phyloP scores from a whole-genome alignment of 2,329 filamentous ascomycete species.

The Talaromyces sp. region DNA sequence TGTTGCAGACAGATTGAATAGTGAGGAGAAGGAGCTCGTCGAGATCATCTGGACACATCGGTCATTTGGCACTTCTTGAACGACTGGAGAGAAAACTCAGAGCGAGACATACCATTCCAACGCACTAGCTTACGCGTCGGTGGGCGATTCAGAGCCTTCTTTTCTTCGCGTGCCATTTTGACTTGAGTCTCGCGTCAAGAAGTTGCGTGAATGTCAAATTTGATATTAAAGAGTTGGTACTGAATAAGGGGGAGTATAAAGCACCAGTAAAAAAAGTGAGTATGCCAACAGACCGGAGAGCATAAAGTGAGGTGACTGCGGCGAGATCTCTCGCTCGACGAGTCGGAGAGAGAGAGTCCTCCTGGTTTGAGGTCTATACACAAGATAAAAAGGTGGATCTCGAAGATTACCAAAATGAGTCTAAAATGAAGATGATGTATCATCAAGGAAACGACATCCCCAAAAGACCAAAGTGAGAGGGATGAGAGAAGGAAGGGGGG shows the following conservation, averaged over 20 bases:
- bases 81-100: neutral
- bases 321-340: neutral
- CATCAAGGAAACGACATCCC: neutral
- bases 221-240: neutral
- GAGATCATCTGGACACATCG: constrained; percentile 33
- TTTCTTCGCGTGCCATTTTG: constrained; percentile 7
- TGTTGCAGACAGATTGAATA: constrained; percentile 39
- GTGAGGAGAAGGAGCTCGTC: constrained; percentile 40
- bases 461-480: neutral
- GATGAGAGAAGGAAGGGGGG: neutral
- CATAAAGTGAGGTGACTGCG: constrained; percentile 6
- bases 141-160: constrained; percentile 23
- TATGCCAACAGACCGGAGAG: neutral
- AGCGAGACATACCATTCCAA: constrained; percentile 37
- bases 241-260: neutral
- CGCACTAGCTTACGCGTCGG: constrained; percentile 36
- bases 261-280: neutral
- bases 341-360: neutral
- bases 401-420: neutral
- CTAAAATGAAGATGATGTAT: neutral
- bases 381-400: no score
- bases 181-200: neutral
- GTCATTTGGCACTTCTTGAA: neutral
- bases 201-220: neutral
- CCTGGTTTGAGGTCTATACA: neutral